phyloP scores from a whole-genome alignment of 176 grass and related monocot genomes.

The Saccharum spontaneum region DNA sequence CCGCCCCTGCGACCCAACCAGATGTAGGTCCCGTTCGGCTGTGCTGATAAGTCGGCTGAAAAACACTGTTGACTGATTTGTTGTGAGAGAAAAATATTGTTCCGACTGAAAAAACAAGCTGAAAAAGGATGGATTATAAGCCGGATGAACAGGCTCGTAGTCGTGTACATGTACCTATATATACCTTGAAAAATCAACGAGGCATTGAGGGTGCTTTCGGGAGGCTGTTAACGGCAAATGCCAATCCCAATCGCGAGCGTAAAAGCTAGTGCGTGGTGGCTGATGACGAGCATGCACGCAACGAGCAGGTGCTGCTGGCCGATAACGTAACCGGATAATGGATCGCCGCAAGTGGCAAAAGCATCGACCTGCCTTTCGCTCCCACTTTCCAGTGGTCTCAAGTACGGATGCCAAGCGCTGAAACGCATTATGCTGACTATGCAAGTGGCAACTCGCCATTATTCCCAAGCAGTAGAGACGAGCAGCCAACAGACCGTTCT shows the following conservation, averaged over 20 bases:
- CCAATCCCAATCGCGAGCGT: not conserved
- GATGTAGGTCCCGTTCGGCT: no score
- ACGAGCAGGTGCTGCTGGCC: not conserved
- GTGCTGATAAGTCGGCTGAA: no score
- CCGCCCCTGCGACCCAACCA: no score
- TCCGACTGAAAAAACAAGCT: no score
- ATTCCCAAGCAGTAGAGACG: not conserved
- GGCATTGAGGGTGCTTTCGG: not conserved
- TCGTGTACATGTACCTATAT: no score
- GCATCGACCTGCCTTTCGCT: not conserved
- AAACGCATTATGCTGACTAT: no score
- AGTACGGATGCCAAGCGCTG: not conserved
- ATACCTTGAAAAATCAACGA: not conserved
- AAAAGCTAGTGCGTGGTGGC: not conserved
- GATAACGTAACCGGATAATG: not conserved
- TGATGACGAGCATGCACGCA: slow-evolving; percentile 19
- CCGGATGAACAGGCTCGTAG: no score
- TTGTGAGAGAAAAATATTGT: no score
- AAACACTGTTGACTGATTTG: no score
- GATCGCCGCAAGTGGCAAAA: slow-evolving; percentile 1
- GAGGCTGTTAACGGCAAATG: not conserved
- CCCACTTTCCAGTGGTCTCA: not conserved
- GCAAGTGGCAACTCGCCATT: not conserved
- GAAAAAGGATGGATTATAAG: no score
- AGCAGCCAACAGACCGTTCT: not conserved